Conservation (phyloP, 306 rosid species). For the apple (Malus domestica) region DNA sequence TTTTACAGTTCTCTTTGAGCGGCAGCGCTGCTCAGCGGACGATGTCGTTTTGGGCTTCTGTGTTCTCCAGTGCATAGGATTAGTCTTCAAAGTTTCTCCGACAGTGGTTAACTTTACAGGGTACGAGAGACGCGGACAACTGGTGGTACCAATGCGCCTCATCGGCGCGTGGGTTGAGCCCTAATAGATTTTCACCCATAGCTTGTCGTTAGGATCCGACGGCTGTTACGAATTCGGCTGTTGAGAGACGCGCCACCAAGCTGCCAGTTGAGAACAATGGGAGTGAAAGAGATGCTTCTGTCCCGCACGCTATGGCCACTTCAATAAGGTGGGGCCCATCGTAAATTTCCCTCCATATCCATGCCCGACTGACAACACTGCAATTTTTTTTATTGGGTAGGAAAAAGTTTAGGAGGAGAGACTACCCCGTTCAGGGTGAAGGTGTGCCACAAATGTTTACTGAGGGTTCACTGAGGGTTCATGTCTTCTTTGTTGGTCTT, state of each 20-base stretch:
- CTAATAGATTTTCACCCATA: too few relatives aligned
- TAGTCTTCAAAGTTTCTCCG: background rate
- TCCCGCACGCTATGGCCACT: constrained; percentile 14
- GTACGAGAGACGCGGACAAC: background rate
- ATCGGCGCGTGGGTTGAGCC: background rate
- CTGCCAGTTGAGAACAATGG: background rate
- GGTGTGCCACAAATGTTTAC: too few relatives aligned
- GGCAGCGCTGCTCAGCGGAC: background rate
- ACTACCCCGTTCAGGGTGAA: too few relatives aligned
- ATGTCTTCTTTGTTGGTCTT: too few relatives aligned
- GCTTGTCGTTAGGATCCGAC: background rate
- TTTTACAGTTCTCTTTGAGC: too few relatives aligned
- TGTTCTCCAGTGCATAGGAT: background rate
- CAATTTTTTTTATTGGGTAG: background rate
- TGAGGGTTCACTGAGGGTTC: too few relatives aligned
- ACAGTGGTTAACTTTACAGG: constrained; percentile 6
- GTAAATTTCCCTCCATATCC: constrained; percentile 23
- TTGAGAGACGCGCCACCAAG: background rate
- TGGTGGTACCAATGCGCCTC: background rate
- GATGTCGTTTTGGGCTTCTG: constrained; percentile 2
- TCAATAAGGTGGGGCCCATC: constrained; percentile 16
- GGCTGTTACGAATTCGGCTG: background rate
- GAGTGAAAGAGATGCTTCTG: constrained; percentile 13
- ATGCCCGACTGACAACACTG: background rate
- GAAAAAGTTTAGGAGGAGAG: too few relatives aligned